phyloP scores from a whole-genome alignment of 2,329 filamentous ascomycete species.

The Pleoardoris graminearum region DNA sequence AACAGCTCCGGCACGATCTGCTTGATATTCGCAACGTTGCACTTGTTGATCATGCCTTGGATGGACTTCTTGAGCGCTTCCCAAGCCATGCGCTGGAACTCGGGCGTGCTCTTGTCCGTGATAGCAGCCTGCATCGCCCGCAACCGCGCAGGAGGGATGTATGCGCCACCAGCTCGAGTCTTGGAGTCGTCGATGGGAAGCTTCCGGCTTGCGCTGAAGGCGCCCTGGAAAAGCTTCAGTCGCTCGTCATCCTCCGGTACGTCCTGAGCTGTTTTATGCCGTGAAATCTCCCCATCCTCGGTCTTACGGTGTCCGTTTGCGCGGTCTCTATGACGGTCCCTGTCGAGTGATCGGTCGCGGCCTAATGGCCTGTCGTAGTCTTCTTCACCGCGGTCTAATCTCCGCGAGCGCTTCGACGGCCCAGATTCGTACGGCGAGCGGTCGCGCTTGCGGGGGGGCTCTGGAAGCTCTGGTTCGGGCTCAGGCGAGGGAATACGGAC shows the following conservation, averaged over 20 bases:
- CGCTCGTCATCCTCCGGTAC: constrained; percentile 40
- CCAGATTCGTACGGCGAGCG: constrained; percentile 52
- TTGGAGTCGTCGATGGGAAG: constrained; percentile 88
- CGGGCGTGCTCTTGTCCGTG: constrained; percentile 92
- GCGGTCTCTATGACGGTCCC: constrained; percentile 73
- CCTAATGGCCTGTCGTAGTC: constrained; percentile 61
- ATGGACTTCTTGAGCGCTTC: constrained; percentile 98
- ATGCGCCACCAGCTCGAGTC: constrained; percentile 93
- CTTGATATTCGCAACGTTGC: constrained; percentile 98
- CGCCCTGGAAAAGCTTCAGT: constrained; percentile 42
- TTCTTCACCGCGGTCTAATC: constrained; percentile 52
- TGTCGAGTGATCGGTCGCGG: constrained; percentile 66
- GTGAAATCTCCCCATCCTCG: constrained; percentile 12
- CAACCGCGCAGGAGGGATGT: constrained; percentile 89
- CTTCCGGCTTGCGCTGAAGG: constrained; percentile 61
- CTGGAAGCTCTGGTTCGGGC: constrained; percentile 54
- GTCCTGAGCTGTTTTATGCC: constrained; percentile 20
- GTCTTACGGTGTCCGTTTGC: constrained; percentile 56
- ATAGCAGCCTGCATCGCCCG: constrained; percentile 94
- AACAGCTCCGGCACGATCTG: constrained; percentile 95
- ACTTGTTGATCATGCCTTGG: constrained; percentile 98
- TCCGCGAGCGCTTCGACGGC: constrained; percentile 44
- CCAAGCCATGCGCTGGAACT: constrained; percentile 99
- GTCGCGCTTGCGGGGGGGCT: constrained; percentile 57
- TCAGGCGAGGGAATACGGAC: constrained; percentile 63